Conservation (phyloP, 352 stramenopile species). For the Pythium plurisporium region DNA sequence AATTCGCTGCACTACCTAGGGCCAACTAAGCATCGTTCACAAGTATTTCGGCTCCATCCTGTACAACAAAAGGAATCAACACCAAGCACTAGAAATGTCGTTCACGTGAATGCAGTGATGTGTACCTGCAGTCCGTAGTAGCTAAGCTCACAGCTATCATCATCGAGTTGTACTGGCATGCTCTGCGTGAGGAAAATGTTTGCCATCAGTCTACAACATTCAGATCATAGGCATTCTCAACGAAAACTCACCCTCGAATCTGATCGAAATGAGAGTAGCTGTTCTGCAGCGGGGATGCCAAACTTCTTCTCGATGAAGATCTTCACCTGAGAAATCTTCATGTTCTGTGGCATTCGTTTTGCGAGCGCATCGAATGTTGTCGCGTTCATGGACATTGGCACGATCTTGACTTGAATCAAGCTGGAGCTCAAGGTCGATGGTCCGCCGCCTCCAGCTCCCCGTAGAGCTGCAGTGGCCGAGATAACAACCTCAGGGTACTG, state of each 20-base stretch:
- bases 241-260: conserved; percentile 38
- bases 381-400: conserved; percentile 72
- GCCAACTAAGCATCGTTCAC: conserved; percentile 39
- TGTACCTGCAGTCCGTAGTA: conserved; percentile 78
- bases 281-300: conserved; percentile 39
- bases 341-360: conserved; percentile 70
- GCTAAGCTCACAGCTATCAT: conserved; percentile 60
- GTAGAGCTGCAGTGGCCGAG: conserved; percentile 11
- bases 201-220: background rate
- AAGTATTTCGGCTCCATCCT: conserved; percentile 68
- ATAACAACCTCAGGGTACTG: conserved; percentile 50
- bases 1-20: too few relatives aligned
- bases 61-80: background rate
- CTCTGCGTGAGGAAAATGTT: conserved; percentile 29
- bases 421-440: conserved; percentile 43
- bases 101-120: too few relatives aligned
- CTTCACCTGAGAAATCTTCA: conserved; percentile 75
- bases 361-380: conserved; percentile 55
- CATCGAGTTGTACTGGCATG: conserved; percentile 61
- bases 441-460: conserved; percentile 21
- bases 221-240: too few relatives aligned
- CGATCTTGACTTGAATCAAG: conserved; percentile 59
- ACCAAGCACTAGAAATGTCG: background rate
- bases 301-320: conserved; percentile 72
- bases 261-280: conserved; percentile 55